These are phyloP conservation scores for Pouteria campechiana DNA, from an alignment of 179 eudicot species.

Conservation along the genomic window DNA sequence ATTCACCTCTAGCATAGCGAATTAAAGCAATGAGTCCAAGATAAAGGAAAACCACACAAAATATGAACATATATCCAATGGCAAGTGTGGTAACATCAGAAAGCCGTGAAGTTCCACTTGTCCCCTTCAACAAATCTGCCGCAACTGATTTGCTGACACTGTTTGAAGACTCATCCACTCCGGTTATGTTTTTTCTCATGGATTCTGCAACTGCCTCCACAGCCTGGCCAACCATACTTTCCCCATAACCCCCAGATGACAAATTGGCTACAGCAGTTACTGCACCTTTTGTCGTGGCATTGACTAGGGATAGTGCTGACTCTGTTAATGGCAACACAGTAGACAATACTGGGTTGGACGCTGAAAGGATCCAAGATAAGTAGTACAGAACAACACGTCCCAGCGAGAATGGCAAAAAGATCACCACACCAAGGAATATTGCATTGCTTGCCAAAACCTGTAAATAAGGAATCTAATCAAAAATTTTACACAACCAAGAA, in stretches of 20 bases:
- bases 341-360: constrained; percentile 57
- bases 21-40: constrained; percentile 67
- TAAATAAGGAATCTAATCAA: constrained; percentile 11
- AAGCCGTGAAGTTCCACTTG: constrained; percentile 62
- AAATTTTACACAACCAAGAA: neutral
- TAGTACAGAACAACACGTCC: constrained; percentile 79
- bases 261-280: constrained; percentile 64
- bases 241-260: constrained; percentile 40
- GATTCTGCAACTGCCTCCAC: constrained; percentile 53
- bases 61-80: constrained; percentile 82
- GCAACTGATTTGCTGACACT: constrained; percentile 39
- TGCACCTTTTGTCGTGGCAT: constrained; percentile 73
- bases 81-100: constrained; percentile 94
- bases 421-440: constrained; percentile 89
- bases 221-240: constrained; percentile 37
- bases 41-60: constrained; percentile 67
- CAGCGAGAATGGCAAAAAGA: constrained; percentile 80
- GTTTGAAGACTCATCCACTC: constrained; percentile 33
- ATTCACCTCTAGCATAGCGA: constrained; percentile 78
- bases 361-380: constrained; percentile 65
- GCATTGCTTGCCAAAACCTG: constrained; percentile 99
- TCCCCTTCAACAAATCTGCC: constrained; percentile 50
- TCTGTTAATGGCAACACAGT: constrained; percentile 68
- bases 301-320: constrained; percentile 69
- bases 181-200: constrained; percentile 50